Base-by-base conservation (phyloP, 106 monocot genomes). In the Hemerocallis citrina region DNA sequence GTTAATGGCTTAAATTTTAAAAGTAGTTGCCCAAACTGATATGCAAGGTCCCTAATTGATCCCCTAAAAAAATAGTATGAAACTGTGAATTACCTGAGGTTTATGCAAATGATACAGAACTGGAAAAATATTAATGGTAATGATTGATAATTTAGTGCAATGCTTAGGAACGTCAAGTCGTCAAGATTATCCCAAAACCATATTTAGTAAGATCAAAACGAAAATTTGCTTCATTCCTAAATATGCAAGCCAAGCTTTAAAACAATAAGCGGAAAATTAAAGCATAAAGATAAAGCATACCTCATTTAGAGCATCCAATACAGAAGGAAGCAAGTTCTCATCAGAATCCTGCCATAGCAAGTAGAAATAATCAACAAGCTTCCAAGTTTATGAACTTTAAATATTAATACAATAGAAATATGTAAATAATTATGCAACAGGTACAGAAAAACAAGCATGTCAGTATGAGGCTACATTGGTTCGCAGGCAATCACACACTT, bases 301-400 rank as follows among this genome's bases (percentile, higher is more conserved):
- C 87, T 88, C 89, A 68, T 89, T 78, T 34, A 89, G 59, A 45
- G 89, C 84, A 76, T 89, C 89, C 61, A 89, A 68, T 54, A 89
- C 89, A 67, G 67, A 81, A 32, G 81, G 75, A 78, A 89, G 89
- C 38, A 81, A 62, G 75, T 92, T 86, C 22, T 56, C 85, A 68
- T 79, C 69, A 23, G 86, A 86, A 43, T 83, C 91, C 91, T 92
- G 80, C 49, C 10, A 63, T 35, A 29, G 55, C 11, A 29, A 27
- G 39, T 30, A 19, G 8, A 17, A 70, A 39, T 21, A 45, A 41
- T 19, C 4, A 1, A 30, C 10, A 28, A 23, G 36, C 38, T 30
- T 19, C n/a, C n/a, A n/a, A 52, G 7, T 3, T 54, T 14, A 24
- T 21, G 40, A 59, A 15, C 39, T 59, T 59, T 5, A 59, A 25